These are phyloP conservation scores for Crithidia brevicula DNA, from an alignment of 208 protist genomes.

Conservation along the genomic window DNA sequence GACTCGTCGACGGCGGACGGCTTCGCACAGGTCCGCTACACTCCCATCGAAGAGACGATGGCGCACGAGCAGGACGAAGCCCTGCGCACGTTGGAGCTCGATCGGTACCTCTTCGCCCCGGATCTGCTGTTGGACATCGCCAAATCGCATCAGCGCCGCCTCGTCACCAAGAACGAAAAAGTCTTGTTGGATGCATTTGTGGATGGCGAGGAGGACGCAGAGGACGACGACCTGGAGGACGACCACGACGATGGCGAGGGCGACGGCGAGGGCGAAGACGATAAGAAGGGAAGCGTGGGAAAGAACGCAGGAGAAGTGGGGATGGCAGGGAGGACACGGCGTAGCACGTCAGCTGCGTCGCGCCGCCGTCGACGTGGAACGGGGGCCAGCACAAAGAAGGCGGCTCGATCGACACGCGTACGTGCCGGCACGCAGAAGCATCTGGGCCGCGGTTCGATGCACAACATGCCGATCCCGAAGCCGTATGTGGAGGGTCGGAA, in stretches of 20 bases:
- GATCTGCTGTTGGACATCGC: constrained; percentile 85
- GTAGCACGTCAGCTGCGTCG: neutral
- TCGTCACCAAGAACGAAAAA: constrained; percentile 68
- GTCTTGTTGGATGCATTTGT: constrained; percentile 76
- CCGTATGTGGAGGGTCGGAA: constrained; percentile 79
- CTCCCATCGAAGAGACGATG: constrained; percentile 52
- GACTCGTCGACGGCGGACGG: neutral
- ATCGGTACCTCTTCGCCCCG: constrained; percentile 84
- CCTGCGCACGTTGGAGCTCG: constrained; percentile 68
- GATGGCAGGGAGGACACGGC: neutral
- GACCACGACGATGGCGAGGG: constrained; percentile 23
- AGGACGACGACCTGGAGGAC: constrained; percentile 18
- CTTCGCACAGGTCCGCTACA: constrained; percentile 18
- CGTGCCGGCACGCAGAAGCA: constrained; percentile 55
- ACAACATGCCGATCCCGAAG: constrained; percentile 80
- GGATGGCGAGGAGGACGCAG: constrained; percentile 47
- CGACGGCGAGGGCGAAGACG: constrained; percentile 3
- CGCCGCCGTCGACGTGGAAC: neutral
- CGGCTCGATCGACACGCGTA: constrained; percentile 5
- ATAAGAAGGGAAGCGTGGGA: neutral
- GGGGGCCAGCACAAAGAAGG: neutral
- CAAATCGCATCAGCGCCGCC: constrained; percentile 72
- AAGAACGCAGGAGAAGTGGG: neutral
- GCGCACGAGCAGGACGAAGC: constrained; percentile 65
- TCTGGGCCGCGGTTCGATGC: constrained; percentile 75